Evolutionary conservation across 2,329 filamentous ascomycete species (phyloP).

Genomic region (Anthostomella pinea): DNA sequence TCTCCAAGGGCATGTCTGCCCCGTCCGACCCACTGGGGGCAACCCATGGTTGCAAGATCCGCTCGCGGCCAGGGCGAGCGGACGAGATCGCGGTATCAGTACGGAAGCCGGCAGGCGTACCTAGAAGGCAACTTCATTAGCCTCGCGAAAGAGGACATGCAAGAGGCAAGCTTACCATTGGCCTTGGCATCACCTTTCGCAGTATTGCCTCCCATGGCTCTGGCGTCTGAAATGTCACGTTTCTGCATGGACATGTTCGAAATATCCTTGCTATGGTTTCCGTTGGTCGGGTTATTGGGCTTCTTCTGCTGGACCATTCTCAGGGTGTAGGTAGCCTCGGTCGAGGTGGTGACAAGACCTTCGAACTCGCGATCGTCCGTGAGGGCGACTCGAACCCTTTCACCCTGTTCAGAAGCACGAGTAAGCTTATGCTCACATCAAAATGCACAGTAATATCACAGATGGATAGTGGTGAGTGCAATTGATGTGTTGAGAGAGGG

Average conservation of each 20-base stretch:
- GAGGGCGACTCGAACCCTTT: conserved; percentile 23
- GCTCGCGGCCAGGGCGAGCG: conserved; percentile 65
- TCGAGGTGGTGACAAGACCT: conserved; percentile 16
- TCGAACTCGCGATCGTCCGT: conserved; percentile 22
- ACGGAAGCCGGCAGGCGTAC: conserved; percentile 67
- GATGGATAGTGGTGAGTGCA: conserved; percentile 11
- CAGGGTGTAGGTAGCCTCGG: conserved; percentile 22
- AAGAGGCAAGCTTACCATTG: conserved; percentile 36
- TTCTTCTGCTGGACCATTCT: conserved; percentile 36
- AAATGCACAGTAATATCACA: conserved; percentile 2
- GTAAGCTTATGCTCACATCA: conserved; percentile 16
- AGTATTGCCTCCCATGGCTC: conserved; percentile 24
- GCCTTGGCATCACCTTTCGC: conserved; percentile 37
- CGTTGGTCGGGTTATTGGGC: conserved; percentile 28
- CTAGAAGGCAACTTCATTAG: conserved; percentile 40
- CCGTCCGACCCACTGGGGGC: conserved; percentile 58
- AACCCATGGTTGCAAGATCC: conserved; percentile 79
- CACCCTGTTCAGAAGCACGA: conserved; percentile 19
- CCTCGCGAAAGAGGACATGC: conserved; percentile 1
- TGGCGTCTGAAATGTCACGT: conserved; percentile 26
- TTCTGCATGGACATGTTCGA: conserved; percentile 30
- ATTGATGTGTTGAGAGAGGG: conserved; percentile 18
- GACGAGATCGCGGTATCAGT: conserved; percentile 89
- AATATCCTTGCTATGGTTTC: conserved; percentile 30
- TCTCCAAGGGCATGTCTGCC: conserved; percentile 70